Evolutionary conservation across 1,284 basidiomycete genomes (phyloP), one percentile per base, ranked within the genome.

Genomic region (Neotropicomus parvogracilis): DNA sequence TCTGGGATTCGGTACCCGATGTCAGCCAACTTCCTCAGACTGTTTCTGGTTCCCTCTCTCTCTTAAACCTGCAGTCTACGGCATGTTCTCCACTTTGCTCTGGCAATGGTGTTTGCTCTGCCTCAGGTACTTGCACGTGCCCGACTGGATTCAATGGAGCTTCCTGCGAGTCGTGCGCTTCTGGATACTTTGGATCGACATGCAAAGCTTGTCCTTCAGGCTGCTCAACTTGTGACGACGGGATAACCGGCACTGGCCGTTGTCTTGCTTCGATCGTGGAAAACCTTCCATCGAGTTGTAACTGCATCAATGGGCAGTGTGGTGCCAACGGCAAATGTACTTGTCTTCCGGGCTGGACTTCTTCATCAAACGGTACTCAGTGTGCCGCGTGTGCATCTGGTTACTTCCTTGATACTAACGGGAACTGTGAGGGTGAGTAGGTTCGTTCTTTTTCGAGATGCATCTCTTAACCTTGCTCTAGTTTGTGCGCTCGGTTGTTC

Each of bases 1-100:
- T 90, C 31, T 90, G 86, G 86, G 78, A 85, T 53, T 81, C 85
- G n/a, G 69, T 88, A 37, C 84, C 88, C n/a, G 87, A 89, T 57
- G 60, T 82, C 16, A 68, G 79, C 8, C 85, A 88, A 64, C 74
- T 90, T 14, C 80, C 84, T 4, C 60, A 69, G 21, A 57, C 64
- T 4, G 67, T 69, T 24, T 66, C 71, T 10, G 72, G 69, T 40
- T 70, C 77, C 0, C 69, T 88, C 16, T 70, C 76, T 7, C 70
- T 89, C 27, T 64, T 82, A 37, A 79, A 83, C 55, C 74, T 90
- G 56, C 80, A 87, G 57, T 88, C 85, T 8, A 72, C 77, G 3
- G 70, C 79, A 0, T 90, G 88, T 62, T 83, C 83, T 0, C 81
- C 86, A 0, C 70, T 80, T 2, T 92, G 89, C 58, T 75, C 88